Conservation (phyloP, 805 yeast species). For the Candida sakaeoensis region DNA sequence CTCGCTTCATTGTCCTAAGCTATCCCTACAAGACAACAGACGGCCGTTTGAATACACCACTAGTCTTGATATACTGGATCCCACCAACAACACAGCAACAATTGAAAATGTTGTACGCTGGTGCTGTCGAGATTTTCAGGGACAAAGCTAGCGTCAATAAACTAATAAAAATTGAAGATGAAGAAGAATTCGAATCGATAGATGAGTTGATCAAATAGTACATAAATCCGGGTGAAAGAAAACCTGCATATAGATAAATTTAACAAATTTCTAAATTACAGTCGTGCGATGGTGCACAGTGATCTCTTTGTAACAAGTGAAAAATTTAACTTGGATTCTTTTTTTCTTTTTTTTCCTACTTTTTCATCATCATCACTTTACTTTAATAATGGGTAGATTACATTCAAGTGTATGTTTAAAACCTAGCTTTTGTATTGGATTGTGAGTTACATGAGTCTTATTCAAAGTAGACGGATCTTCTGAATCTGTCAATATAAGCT, state of each 20-base stretch:
- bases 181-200: slow-evolving; percentile 65
- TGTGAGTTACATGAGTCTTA: slow-evolving; percentile 17
- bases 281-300: slow-evolving; percentile 2
- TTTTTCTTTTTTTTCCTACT: slow-evolving; percentile 1
- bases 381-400: slow-evolving; percentile 99
- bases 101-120: slow-evolving; percentile 84
- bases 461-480: slow-evolving; percentile 21
- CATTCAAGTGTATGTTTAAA: slow-evolving; percentile 34
- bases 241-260: slow-evolving; percentile 4
- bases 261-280: too few relatives aligned
- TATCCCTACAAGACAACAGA: slow-evolving; percentile 69
- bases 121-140: slow-evolving; percentile 78
- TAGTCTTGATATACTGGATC: slow-evolving; percentile 80
- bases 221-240: slow-evolving; percentile 2
- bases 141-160: slow-evolving; percentile 73
- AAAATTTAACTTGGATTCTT: slow-evolving; percentile 24
- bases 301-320: not conserved
- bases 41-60: slow-evolving; percentile 70
- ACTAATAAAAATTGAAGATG: slow-evolving; percentile 60
- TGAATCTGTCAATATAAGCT: slow-evolving; percentile 12
- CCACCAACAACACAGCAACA: slow-evolving; percentile 86
- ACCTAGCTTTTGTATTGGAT: not conserved
- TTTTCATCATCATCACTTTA: slow-evolving; percentile 36
- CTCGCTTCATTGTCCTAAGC: slow-evolving; percentile 71
- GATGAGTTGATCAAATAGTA: slow-evolving; percentile 24